These are phyloP conservation scores for Sonneratia caseolaris DNA, from an alignment of 345 rosid species.

Conservation along the genomic window DNA sequence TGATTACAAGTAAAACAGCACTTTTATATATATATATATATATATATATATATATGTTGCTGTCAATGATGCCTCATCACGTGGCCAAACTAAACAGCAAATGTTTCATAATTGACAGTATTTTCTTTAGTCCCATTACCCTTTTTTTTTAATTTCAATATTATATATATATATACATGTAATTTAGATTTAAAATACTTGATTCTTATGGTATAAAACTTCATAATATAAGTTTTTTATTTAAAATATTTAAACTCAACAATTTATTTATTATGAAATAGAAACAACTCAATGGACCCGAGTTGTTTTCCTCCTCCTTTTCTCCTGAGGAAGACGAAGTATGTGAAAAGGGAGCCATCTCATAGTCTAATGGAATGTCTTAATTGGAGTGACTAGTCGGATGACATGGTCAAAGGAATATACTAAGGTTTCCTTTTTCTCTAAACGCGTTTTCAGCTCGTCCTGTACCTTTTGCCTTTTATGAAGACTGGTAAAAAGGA, in stretches of 20 bases:
- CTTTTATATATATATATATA: not conserved
- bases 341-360: not conserved
- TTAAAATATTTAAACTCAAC: too few relatives aligned
- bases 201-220: too few relatives aligned
- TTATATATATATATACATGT: too few relatives aligned
- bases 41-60: not conserved
- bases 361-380: not conserved
- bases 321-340: not conserved
- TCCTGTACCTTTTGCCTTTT: not conserved
- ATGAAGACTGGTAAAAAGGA: not conserved
- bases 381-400: not conserved
- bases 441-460: conserved; percentile 1
- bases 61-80: not conserved
- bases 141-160: not conserved
- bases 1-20: not conserved
- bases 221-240: too few relatives aligned
- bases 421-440: not conserved
- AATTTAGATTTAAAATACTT: too few relatives aligned
- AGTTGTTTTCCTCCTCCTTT: too few relatives aligned
- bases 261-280: too few relatives aligned
- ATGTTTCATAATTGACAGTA: not conserved
- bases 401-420: not conserved
- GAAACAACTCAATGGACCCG: too few relatives aligned
- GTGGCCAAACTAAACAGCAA: not conserved
- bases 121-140: not conserved